Percentiles rank a stretch among this genome's conserved stretches.
These are phyloP conservation scores for Colletotrichum sp. DNA, from an alignment of 2,329 filamentous ascomycete genomes.

Conservation along the genomic window DNA sequence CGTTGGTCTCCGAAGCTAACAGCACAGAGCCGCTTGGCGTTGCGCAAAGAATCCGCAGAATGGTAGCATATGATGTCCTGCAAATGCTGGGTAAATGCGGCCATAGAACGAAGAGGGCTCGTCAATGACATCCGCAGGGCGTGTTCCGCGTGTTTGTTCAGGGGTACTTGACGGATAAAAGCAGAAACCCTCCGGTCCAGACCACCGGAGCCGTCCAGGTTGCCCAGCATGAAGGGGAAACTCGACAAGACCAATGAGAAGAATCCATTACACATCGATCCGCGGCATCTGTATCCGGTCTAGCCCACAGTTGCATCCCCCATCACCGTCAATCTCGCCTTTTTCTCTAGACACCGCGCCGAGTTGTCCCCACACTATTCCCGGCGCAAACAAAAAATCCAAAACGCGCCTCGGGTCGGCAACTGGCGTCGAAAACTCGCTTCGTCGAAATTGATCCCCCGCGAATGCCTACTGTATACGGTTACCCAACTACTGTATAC, in stretches of 20 bases:
- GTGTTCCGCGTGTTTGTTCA: neutral
- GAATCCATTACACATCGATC: conserved; percentile 4
- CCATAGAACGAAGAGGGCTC: neutral
- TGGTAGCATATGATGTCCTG: neutral
- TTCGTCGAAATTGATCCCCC: neutral
- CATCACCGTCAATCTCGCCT: neutral
- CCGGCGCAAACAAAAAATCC: neutral
- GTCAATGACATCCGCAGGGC: neutral
- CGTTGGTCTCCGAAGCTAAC: neutral
- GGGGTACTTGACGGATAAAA: neutral
- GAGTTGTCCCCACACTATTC: neutral
- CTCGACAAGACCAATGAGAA: neutral
- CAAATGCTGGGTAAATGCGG: neutral
- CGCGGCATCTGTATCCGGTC: neutral
- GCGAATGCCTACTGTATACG: neutral
- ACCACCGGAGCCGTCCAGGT: neutral
- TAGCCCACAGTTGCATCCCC: neutral
- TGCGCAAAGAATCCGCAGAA: neutral
- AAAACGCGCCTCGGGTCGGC: neutral
- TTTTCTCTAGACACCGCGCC: neutral
- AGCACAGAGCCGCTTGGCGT: neutral
- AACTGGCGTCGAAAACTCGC: neutral
- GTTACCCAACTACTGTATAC: neutral
- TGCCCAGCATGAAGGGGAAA: neutral
- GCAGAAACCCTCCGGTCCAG: neutral